Evolutionary conservation across 768 basidiomycete genomes (phyloP).

Genomic region (Sistotremastrum niveocremeum): DNA sequence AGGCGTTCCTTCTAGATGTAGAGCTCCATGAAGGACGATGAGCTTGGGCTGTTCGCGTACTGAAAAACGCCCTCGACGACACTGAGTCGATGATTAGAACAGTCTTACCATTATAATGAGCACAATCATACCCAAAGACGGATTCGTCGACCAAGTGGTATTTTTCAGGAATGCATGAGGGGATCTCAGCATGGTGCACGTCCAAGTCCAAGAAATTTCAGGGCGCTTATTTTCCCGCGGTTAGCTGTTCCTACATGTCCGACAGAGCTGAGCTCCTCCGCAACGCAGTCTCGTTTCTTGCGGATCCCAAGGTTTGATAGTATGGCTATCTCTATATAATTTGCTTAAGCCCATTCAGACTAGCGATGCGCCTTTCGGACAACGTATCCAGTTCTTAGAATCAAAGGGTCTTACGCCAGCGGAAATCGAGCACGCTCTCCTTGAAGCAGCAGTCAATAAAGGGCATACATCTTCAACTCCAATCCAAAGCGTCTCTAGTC

Average conservation of each 20-base stretch:
- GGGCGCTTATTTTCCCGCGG: not conserved
- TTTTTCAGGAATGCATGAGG: not conserved
- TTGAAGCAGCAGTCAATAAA: constrained; percentile 34
- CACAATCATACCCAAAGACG: too few relatives aligned
- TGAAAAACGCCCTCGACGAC: too few relatives aligned
- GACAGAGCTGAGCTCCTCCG: constrained; percentile 63
- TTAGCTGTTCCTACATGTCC: constrained; percentile 27
- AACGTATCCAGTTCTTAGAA: constrained; percentile 88
- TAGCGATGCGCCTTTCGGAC: constrained; percentile 63
- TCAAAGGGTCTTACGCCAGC: constrained; percentile 74
- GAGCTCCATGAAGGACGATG: too few relatives aligned
- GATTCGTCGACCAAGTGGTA: not conserved
- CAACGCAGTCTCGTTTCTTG: constrained; percentile 74
- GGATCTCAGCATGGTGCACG: not conserved
- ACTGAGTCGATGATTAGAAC: too few relatives aligned
- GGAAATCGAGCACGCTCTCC: constrained; percentile 81
- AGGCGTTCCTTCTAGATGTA: too few relatives aligned
- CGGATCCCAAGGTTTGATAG: constrained; percentile 60
- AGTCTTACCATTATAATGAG: too few relatives aligned
- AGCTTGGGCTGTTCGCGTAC: too few relatives aligned
- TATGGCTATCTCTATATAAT: not conserved
- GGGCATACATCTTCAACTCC: constrained; percentile 5
- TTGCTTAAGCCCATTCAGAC: constrained; percentile 32
- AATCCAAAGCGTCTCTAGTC: constrained; percentile 15
- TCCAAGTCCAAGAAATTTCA: constrained; percentile 1